Percentiles rank a stretch among this genome's conserved stretches.
Conservation (phyloP, 441 rosid genomes). For the Macaranga tanarius region DNA sequence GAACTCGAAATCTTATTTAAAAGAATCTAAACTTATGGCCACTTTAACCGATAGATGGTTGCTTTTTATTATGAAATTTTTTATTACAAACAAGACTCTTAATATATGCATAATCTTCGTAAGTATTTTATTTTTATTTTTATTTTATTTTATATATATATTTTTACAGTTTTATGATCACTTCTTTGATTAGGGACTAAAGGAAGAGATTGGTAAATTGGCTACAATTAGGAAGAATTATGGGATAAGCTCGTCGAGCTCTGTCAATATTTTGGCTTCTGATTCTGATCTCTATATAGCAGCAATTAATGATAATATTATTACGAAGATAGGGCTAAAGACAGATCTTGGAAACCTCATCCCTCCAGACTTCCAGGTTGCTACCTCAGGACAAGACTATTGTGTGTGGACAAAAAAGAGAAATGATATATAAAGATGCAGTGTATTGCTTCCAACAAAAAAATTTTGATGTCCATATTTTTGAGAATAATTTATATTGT, state of each 20-base stretch:
- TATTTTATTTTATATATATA: too few relatives aligned
- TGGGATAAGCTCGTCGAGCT: conserved; percentile 45
- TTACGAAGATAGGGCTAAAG: conserved; percentile 66
- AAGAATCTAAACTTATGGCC: too few relatives aligned
- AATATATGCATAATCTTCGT: too few relatives aligned
- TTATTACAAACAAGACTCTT: too few relatives aligned
- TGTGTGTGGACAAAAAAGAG: conserved; percentile 49
- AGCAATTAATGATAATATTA: conserved; percentile 48
- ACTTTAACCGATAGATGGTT: too few relatives aligned
- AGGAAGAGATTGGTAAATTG: conserved; percentile 46
- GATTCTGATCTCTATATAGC: conserved; percentile 60
- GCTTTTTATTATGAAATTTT: too few relatives aligned
- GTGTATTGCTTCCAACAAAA: too few relatives aligned
- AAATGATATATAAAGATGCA: too few relatives aligned
- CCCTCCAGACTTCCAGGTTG: conserved; percentile 45
- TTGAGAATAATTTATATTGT: too few relatives aligned
- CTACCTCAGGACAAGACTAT: conserved; percentile 47
- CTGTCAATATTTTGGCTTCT: conserved; percentile 45
- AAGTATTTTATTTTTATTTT: too few relatives aligned
- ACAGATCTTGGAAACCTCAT: conserved; percentile 54
- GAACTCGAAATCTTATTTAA: too few relatives aligned
- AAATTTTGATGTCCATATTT: too few relatives aligned
- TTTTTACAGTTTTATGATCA: conserved; percentile 64
- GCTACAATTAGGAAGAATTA: conserved; percentile 41
- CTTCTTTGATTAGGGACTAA: conserved; percentile 62